These are phyloP conservation scores for Cercophora sp. DNA, from an alignment of 495 filamentous ascomycete genomes.

Conservation along the genomic window DNA sequence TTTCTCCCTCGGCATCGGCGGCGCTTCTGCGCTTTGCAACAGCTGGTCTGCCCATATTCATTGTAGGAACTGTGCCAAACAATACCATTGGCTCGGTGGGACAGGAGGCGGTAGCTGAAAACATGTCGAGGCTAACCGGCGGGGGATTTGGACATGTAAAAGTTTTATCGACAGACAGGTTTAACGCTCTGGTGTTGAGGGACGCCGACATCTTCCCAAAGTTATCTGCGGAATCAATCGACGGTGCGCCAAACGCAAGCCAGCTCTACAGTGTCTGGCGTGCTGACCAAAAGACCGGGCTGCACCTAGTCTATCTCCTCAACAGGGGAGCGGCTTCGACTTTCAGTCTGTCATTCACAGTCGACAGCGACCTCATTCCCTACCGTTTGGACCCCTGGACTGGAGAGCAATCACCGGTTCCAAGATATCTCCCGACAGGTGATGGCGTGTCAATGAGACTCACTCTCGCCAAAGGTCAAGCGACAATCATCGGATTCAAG, in stretches of 20 bases:
- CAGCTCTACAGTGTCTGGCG: conserved; percentile 37
- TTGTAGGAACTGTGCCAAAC: conserved; percentile 32
- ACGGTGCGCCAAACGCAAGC: conserved; percentile 24
- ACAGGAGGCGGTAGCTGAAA: conserved; percentile 5
- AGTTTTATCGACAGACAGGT: conserved; percentile 9
- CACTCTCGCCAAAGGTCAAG: conserved; percentile 32
- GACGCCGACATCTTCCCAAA: conserved; percentile 24
- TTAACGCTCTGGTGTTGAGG: conserved; percentile 1
- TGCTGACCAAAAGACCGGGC: conserved; percentile 14
- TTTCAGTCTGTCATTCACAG: conserved; percentile 25
- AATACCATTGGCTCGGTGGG: conserved; percentile 18
- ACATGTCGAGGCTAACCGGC: conserved; percentile 14
- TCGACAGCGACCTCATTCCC: conserved; percentile 27
- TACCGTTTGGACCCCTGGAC: conserved; percentile 42
- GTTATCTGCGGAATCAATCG: conserved; percentile 21
- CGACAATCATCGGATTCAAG: conserved; percentile 34
- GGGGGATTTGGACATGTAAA: conserved; percentile 22
- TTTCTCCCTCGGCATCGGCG: conserved; percentile 33
- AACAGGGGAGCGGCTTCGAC: conserved; percentile 24
- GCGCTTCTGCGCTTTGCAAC: conserved; percentile 37
- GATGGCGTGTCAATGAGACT: conserved; percentile 27
- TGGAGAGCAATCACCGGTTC: conserved; percentile 32
- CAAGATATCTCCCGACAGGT: conserved; percentile 24
- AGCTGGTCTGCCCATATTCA: conserved; percentile 40
- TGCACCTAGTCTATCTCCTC: conserved; percentile 39